A percentile compares a stretch with the other conserved stretches of the same genome.
phyloP scores from a whole-genome alignment of 768 basidiomycete species.

The Pseudohyphozyma bogoriensis region DNA sequence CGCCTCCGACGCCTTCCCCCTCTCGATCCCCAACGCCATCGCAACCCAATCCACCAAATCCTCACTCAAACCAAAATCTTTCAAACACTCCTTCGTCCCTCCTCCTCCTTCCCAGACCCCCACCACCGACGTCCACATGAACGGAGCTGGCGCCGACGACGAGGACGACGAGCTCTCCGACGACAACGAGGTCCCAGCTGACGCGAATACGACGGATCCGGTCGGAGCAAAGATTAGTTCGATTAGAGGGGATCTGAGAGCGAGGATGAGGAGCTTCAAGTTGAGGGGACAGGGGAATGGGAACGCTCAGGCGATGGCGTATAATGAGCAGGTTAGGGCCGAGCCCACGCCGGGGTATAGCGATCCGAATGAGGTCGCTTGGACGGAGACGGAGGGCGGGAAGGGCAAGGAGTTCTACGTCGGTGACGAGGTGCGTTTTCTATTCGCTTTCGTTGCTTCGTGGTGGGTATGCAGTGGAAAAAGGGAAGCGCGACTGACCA shows the following conservation, averaged over 20 bases:
- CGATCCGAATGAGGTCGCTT: constrained; percentile 61
- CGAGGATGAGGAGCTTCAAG: constrained; percentile 48
- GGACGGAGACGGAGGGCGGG: constrained; percentile 50
- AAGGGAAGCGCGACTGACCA: not conserved
- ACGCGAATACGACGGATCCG: too few species aligned
- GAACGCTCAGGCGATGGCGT: constrained; percentile 38
- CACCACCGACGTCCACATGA: constrained; percentile 11
- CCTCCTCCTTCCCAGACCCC: not conserved
- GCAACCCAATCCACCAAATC: constrained; percentile 11
- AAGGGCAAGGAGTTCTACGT: constrained; percentile 48
- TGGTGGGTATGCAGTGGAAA: not conserved
- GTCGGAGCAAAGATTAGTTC: constrained; percentile 60
- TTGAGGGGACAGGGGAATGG: constrained; percentile 47
- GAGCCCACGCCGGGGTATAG: constrained; percentile 77
- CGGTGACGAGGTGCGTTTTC: constrained; percentile 54
- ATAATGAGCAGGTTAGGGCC: constrained; percentile 72
- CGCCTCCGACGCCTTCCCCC: constrained; percentile 26
- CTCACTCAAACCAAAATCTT: not conserved
- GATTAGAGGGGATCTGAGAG: constrained; percentile 38
- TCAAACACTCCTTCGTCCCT: not conserved
- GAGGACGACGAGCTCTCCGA: not conserved
- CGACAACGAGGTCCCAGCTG: not conserved
- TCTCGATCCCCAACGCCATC: constrained; percentile 31
- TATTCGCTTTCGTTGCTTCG: too few species aligned
- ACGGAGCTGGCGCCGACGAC: not conserved